A percentile compares a stretch with the other conserved stretches of the same genome.
Evolutionary conservation across 2,329 filamentous ascomycete species (phyloP).

Genomic region (Tolypocladium tundrense): DNA sequence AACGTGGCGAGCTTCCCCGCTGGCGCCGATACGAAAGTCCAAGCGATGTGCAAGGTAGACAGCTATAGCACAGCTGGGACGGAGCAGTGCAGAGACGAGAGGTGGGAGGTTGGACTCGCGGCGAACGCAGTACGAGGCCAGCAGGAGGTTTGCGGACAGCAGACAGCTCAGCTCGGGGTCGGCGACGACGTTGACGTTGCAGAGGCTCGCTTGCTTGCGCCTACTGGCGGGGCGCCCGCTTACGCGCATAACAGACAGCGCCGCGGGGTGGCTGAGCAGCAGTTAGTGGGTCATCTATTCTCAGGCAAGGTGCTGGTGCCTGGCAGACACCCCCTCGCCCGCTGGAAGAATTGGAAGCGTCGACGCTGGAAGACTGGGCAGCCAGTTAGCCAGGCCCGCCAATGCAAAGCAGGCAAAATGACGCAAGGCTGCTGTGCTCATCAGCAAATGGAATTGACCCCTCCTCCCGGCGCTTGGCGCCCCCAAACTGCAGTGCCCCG

Average conservation of each 20-base stretch:
- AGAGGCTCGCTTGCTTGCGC: slow-evolving; percentile 1
- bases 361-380: background rate
- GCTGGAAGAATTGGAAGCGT: background rate
- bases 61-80: background rate
- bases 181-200: slow-evolving; percentile 9
- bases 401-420: slow-evolving; percentile 8
- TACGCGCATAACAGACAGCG: slow-evolving; percentile 2
- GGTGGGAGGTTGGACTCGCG: slow-evolving; percentile 2
- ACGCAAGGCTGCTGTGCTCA: slow-evolving; percentile 10
- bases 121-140: slow-evolving; percentile 1
- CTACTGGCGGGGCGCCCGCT: slow-evolving; percentile 1
- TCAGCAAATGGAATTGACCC: background rate
- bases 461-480: slow-evolving; percentile 5
- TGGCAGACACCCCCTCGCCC: background rate
- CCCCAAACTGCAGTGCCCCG: slow-evolving; percentile 5
- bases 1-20: background rate
- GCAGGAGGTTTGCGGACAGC: slow-evolving; percentile 4
- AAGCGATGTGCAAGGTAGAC: background rate
- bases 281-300: background rate
- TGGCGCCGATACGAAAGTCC: background rate
- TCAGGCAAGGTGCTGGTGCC: background rate
- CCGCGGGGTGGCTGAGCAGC: background rate
- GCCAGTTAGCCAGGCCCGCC: background rate
- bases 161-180: slow-evolving; percentile 6
- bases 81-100: background rate